These are phyloP conservation scores for Coemansia sp. DNA, from an alignment of 192 early-diverging fungal species.

Conservation along the genomic window DNA sequence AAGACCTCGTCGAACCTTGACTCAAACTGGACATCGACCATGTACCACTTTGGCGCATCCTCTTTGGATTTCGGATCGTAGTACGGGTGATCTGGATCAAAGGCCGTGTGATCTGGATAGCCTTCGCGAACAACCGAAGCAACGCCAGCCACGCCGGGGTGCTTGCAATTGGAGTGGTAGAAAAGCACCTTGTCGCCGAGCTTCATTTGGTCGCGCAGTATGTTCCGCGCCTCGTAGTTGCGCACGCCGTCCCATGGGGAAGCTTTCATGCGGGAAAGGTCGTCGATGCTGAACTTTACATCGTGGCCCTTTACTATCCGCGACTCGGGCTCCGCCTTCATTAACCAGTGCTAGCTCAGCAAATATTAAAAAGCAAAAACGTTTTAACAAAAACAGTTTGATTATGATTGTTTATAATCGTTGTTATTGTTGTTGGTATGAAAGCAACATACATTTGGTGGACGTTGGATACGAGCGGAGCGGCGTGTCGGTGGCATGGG, in stretches of 20 bases:
- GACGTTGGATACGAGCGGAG: conserved; percentile 11
- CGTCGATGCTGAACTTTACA: conserved; percentile 75
- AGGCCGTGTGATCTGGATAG: conserved; percentile 79
- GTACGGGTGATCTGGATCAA: conserved; percentile 73
- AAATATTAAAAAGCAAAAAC: background rate
- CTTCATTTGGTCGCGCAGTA: conserved; percentile 77
- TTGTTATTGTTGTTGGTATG: background rate
- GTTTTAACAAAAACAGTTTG: background rate
- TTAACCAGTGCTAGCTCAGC: conserved; percentile 64
- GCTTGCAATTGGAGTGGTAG: conserved; percentile 87
- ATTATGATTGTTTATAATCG: background rate
- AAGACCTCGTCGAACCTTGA: conserved; percentile 65
- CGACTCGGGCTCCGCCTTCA: conserved; percentile 82
- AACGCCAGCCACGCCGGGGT: conserved; percentile 80
- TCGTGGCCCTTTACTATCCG: conserved; percentile 67
- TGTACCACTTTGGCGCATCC: conserved; percentile 78
- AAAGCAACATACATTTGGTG: conserved; percentile 7
- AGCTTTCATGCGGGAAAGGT: conserved; percentile 57
- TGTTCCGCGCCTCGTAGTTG: conserved; percentile 82
- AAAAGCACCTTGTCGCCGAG: conserved; percentile 72
- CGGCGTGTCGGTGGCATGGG: conserved; percentile 18
- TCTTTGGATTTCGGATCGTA: conserved; percentile 73
- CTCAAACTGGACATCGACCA: conserved; percentile 83
- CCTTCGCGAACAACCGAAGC: conserved; percentile 63
- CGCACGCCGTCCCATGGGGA: conserved; percentile 84